These are phyloP conservation scores for Fusarium staphyleae DNA, from an alignment of 2,329 filamentous ascomycete genomes.

Conservation along the genomic window DNA sequence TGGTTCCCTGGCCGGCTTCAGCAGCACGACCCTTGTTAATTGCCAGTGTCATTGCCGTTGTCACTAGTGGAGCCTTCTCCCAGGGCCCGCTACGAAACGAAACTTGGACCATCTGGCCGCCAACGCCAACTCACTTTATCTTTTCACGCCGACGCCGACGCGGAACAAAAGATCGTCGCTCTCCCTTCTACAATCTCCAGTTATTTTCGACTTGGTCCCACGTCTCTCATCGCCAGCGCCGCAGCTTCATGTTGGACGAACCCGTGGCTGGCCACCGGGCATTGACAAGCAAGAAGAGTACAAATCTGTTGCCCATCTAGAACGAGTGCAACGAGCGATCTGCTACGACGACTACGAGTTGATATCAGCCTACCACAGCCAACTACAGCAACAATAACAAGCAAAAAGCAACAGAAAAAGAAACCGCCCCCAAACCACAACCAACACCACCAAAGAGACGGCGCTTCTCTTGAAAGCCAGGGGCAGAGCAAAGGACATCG, in stretches of 20 bases:
- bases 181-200: conserved; percentile 22
- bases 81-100: conserved; percentile 36
- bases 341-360: conserved; percentile 11
- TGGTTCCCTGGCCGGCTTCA: not conserved
- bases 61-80: conserved; percentile 29
- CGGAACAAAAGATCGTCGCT: conserved; percentile 31
- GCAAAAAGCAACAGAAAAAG: conserved; percentile 17
- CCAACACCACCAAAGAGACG: conserved; percentile 13
- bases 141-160: conserved; percentile 17
- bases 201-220: conserved; percentile 14
- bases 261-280: conserved; percentile 38
- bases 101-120: conserved; percentile 35
- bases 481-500: conserved; percentile 21
- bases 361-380: conserved; percentile 18
- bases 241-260: conserved; percentile 28
- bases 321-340: not conserved
- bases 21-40: conserved; percentile 7
- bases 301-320: too few species aligned
- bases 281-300: conserved; percentile 16
- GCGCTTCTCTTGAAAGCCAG: conserved; percentile 24
- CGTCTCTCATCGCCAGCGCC: conserved; percentile 5
- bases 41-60: conserved; percentile 4
- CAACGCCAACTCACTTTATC: conserved; percentile 18
- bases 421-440: conserved; percentile 16
- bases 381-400: conserved; percentile 19